Base-by-base conservation (phyloP, 2,329 filamentous ascomycete genomes). In the Arthrobotrys iridis region DNA sequence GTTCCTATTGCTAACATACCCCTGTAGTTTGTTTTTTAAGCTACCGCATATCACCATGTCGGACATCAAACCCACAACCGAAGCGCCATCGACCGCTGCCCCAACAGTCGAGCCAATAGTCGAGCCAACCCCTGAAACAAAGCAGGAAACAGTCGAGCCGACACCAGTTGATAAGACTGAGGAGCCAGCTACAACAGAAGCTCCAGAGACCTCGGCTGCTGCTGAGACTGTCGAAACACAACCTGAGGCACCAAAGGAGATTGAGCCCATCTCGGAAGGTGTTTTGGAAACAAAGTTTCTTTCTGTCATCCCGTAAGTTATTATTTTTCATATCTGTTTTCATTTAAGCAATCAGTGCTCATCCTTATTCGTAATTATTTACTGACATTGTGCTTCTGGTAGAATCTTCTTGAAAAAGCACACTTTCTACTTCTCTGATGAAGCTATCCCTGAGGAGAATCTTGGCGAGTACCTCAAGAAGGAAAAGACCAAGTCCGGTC, bases 371-470 rank as follows among this genome's bases (percentile, higher is more conserved):
- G n/a, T n/a, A n/a, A n/a, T n/a, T n/a, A n/a, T n/a, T n/a, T n/a
- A 3, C 46, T 52, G 33, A 55, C 18, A 24, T 40, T 4, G 11
- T 11, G 18, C 15, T 26, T 11, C 20, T 60, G 5, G 22, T 88
- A 91, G 93, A 83, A 88, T 98, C 81, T 93, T 93, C 85, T 89
- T 90, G 83, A 97, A 97, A 88, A 93, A 93, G 83, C 76, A 78
- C 18, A 92, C 92, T 85, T 97, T 98, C 86, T 93, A 90, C 88
- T 92, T 94, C n/a, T 59, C 84, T 88, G 85, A 88, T 57, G 91
- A 93, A 66, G 84, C 91, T 57, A 83, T 96, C 74, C 88, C 93
- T 81, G 84, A 88, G 79, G 90, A 94, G 84, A 87, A 90, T 81
- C 87, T 97, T 68, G 83, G 86, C 79, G 84, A 87, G 80, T 97